phyloP scores from a whole-genome alignment of 306 rosid species.

The Arachis stenosperma region DNA sequence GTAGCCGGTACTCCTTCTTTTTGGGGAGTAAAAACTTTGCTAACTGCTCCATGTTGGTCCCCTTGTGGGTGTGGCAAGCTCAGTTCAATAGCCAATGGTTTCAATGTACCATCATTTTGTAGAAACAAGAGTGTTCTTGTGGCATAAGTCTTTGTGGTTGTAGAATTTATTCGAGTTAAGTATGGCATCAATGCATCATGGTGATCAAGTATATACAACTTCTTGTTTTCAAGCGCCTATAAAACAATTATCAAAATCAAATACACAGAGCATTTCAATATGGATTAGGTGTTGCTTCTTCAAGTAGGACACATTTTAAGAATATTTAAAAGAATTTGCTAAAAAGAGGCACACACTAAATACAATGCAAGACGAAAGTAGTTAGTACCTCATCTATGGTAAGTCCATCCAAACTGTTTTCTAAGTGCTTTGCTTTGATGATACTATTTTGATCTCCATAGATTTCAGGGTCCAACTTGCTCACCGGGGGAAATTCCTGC shows the following conservation, averaged over 20 bases:
- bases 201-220: slow-evolving; percentile 78
- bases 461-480: slow-evolving; percentile 63
- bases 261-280: slow-evolving; percentile 10
- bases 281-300: background rate
- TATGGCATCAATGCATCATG: slow-evolving; percentile 86
- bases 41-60: slow-evolving; percentile 65
- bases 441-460: slow-evolving; percentile 83
- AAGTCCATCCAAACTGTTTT: slow-evolving; percentile 59
- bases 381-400: slow-evolving; percentile 61
- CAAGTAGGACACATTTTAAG: too few relatives aligned
- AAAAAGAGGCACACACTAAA: too few relatives aligned
- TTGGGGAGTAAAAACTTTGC: slow-evolving; percentile 74
- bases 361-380: background rate
- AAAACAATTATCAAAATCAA: slow-evolving; percentile 2
- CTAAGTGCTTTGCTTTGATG: slow-evolving; percentile 62
- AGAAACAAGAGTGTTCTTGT: slow-evolving; percentile 78
- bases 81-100: slow-evolving; percentile 86
- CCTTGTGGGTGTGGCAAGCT: slow-evolving; percentile 96
- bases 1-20: slow-evolving; percentile 64
- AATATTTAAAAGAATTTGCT: too few relatives aligned
- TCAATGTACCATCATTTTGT: slow-evolving; percentile 77
- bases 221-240: slow-evolving; percentile 71
- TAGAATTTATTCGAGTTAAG: slow-evolving; percentile 78
- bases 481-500: slow-evolving; percentile 86
- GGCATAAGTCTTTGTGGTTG: slow-evolving; percentile 79